These are phyloP conservation scores for Auricularia cornea DNA, from an alignment of 768 basidiomycete genomes.

Conservation along the genomic window DNA sequence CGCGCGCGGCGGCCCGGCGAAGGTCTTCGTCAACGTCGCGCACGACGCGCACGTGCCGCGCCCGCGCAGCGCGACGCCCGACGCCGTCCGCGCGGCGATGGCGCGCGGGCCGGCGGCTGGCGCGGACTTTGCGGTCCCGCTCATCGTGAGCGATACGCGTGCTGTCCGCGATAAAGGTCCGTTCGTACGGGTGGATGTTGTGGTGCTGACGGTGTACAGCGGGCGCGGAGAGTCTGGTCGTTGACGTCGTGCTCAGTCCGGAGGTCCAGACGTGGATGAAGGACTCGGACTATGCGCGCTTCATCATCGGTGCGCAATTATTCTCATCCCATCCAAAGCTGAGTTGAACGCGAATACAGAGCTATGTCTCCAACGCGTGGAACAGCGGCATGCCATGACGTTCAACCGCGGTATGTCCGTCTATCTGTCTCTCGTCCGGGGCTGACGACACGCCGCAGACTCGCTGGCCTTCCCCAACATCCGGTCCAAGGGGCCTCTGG, in stretches of 20 bases:
- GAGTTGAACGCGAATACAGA: too few relatives aligned
- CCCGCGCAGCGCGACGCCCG: constrained; percentile 31
- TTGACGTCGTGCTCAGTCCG: constrained; percentile 62
- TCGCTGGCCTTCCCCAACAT: constrained; percentile 72
- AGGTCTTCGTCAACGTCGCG: constrained; percentile 69
- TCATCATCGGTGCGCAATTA: constrained; percentile 50
- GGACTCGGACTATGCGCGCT: constrained; percentile 58
- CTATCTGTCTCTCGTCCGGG: background rate
- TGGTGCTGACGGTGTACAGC: constrained; percentile 30
- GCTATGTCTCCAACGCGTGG: constrained; percentile 9
- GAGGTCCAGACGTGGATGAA: constrained; percentile 52
- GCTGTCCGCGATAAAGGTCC: constrained; percentile 64
- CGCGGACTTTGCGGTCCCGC: constrained; percentile 56
- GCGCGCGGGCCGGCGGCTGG: constrained; percentile 27
- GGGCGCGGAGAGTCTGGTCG: constrained; percentile 59
- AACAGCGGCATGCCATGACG: constrained; percentile 10
- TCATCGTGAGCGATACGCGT: constrained; percentile 57
- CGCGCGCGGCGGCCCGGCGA: constrained; percentile 18
- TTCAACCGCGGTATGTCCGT: constrained; percentile 11
- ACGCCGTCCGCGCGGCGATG: constrained; percentile 52
- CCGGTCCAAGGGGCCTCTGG: constrained; percentile 60
- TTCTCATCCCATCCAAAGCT: background rate
- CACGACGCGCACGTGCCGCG: constrained; percentile 63
- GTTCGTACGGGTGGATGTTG: constrained; percentile 3
- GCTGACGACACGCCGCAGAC: constrained; percentile 30